Conservation (phyloP, 768 basidiomycete genomes). For the Psilocybe azurescens region DNA sequence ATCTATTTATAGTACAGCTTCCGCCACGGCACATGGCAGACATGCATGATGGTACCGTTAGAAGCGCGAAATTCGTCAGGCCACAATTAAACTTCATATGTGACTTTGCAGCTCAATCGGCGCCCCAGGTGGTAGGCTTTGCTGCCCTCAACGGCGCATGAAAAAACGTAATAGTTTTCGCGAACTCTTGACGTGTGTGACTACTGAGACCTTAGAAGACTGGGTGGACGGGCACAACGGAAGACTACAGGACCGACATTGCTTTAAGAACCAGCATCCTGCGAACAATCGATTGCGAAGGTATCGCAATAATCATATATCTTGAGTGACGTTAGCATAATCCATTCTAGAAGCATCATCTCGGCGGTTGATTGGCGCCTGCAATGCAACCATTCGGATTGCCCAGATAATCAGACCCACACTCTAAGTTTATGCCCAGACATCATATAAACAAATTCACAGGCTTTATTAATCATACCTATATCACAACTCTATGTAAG, state of each 20-base stretch:
- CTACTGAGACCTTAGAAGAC: not conserved
- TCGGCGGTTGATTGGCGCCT: constrained; percentile 19
- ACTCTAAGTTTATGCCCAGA: not conserved
- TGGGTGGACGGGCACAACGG: not conserved
- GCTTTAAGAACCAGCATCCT: not conserved
- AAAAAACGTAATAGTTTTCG: not conserved
- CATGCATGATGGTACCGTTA: not conserved
- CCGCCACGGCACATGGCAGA: not conserved
- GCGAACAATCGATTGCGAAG: not conserved
- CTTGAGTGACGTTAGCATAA: not conserved
- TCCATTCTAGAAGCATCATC: constrained; percentile 3
- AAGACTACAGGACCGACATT: not conserved
- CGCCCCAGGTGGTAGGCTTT: not conserved
- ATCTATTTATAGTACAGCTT: not conserved
- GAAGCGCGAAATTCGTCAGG: not conserved
- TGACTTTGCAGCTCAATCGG: not conserved
- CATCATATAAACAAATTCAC: not conserved
- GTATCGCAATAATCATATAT: not conserved
- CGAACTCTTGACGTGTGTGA: not conserved
- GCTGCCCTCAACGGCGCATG: not conserved
- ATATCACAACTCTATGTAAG: constrained; percentile 1
- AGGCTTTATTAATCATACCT: not conserved
- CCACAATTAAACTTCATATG: not conserved
- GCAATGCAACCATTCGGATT: constrained; percentile 4
- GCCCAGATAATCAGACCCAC: constrained; percentile 3